A percentile compares a stretch with the other conserved stretches of the same genome.
phyloP scores from a whole-genome alignment of 139 green algal species.

The Asterochloris erici region DNA sequence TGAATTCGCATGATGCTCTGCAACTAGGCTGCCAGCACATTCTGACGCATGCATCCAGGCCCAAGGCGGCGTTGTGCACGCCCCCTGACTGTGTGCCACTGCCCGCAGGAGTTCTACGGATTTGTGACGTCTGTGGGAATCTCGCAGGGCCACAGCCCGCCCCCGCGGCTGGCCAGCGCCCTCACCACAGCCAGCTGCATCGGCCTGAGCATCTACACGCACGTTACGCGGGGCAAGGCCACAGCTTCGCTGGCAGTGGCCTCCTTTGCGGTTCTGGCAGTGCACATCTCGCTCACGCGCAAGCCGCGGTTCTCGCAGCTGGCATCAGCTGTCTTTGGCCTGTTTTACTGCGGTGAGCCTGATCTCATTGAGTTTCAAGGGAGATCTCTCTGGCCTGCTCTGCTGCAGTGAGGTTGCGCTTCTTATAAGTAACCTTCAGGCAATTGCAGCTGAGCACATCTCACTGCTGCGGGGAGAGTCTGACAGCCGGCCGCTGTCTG shows the following conservation, averaged over 20 bases:
- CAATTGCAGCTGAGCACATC: too few species aligned
- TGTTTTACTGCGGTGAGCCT: slow-evolving; percentile 89
- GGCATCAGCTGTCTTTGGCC: slow-evolving; percentile 77
- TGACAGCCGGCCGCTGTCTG: too few species aligned
- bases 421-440: too few species aligned
- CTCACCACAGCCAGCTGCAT: slow-evolving; percentile 69
- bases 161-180: slow-evolving; percentile 50
- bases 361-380: background rate
- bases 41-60: background rate
- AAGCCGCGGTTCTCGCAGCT: slow-evolving; percentile 83
- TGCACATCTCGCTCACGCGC: slow-evolving; percentile 62
- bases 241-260: slow-evolving; percentile 55
- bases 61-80: slow-evolving; percentile 28
- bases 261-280: slow-evolving; percentile 72
- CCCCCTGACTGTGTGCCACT: background rate
- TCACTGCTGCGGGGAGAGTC: too few species aligned
- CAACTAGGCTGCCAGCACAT: too few species aligned
- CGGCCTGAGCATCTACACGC: slow-evolving; percentile 45
- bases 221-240: slow-evolving; percentile 32
- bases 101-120: slow-evolving; percentile 31
- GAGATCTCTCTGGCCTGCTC: background rate
- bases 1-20: too few species aligned
- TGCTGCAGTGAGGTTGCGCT: background rate
- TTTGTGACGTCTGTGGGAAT: slow-evolving; percentile 63
- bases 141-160: slow-evolving; percentile 58